Evolutionary conservation across 2,329 filamentous ascomycete species (phyloP), one percentile per base, ranked within the genome.

Genomic region (Apiospora pterosperma): DNA sequence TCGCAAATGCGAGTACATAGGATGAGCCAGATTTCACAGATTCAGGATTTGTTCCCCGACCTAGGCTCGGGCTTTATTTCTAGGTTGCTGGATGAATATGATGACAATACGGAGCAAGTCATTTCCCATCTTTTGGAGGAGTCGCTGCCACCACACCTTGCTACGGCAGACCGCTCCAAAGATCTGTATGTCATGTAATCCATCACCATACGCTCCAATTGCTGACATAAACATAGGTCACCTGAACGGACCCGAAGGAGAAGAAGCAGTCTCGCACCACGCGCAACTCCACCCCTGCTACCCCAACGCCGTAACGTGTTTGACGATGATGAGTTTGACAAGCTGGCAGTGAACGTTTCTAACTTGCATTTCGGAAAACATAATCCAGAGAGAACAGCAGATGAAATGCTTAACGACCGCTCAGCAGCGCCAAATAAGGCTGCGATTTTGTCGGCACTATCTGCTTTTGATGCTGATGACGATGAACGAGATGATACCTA

Each of bases 401-500:
- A 95, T 73, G 85, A 88, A 60, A 78, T 95, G 19, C 84, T 95
- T 8, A 80, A 85, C 59, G 89, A 93, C 72, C 85, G 85, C 61
- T 84, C 85, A 23, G 80, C 80, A 1, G 88, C 89, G 4, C 87
- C 90, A 1, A 89, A 89, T 71, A 97, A 96, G 79, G 92, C 93
- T 0, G 90, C 93, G 12, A 97, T 97, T 70, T 80, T 97, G 28
- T 92, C 94, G 3, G 95, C 95, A 0, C 86, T 98, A 2, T 92
- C 93, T 19, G 86, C 90, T 0, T 97, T 98, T 70, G 94, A 98
- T 78, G 90, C 90, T 0, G 95, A 98, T 71, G 96, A 98, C 69
- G 96, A 99, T 75, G 96, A 99, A 79, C 88, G 93, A 39, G 96
- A 99, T 76, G 96, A 99, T 76, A 98, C 95, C 0, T 99, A 99